These are phyloP conservation scores for Leccinum aurantiacum DNA, from an alignment of 768 basidiomycete genomes.

Conservation along the genomic window DNA sequence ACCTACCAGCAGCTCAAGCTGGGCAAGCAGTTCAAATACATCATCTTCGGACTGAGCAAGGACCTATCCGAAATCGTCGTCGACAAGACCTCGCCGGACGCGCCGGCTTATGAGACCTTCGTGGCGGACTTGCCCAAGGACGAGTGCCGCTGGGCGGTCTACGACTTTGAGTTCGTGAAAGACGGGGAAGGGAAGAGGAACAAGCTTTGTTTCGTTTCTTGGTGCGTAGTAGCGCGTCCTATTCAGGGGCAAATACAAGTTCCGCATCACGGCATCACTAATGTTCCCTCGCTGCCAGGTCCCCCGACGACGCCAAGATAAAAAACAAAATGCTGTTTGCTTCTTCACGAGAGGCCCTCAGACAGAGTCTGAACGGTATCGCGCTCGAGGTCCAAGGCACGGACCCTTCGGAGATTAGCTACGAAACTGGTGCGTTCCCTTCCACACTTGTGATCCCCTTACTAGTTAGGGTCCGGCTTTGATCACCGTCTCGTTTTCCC, in stretches of 20 bases:
- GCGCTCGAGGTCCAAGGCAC: slow-evolving; percentile 84
- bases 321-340: slow-evolving; percentile 94
- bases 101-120: slow-evolving; percentile 68
- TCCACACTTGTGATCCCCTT: neutral
- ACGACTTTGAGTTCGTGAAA: slow-evolving; percentile 84
- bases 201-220: slow-evolving; percentile 82
- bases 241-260: neutral
- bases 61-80: slow-evolving; percentile 74
- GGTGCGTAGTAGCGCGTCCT: slow-evolving; percentile 52
- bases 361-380: slow-evolving; percentile 72
- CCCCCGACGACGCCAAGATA: slow-evolving; percentile 80
- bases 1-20: slow-evolving; percentile 25
- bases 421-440: slow-evolving; percentile 60
- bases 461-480: neutral
- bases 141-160: slow-evolving; percentile 87
- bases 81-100: slow-evolving; percentile 53
- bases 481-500: neutral
- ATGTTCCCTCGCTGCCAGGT: slow-evolving; percentile 49
- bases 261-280: neutral
- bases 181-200: slow-evolving; percentile 61
- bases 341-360: slow-evolving; percentile 81
- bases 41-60: slow-evolving; percentile 71
- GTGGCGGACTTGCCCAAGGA: slow-evolving; percentile 66
- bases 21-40: slow-evolving; percentile 68
- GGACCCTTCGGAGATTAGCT: slow-evolving; percentile 68